Conservation (phyloP, 2,329 filamentous ascomycete genomes). For the Penicillium vulpinum region DNA sequence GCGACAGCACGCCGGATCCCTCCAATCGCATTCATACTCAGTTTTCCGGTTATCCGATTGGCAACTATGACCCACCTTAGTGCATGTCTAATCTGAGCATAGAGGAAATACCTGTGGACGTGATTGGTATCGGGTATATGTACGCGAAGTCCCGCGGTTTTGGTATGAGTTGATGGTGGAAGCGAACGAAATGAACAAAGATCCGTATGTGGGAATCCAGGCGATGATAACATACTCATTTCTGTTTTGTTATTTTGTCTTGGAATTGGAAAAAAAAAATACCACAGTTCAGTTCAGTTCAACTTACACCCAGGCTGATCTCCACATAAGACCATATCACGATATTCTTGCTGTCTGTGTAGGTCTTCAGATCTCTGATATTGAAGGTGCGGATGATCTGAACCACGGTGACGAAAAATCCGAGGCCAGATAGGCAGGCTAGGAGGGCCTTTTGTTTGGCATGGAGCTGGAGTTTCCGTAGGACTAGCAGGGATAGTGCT, state of each 20-base stretch:
- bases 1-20: too few relatives aligned
- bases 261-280: too few relatives aligned
- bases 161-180: slow-evolving; percentile 21
- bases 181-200: slow-evolving; percentile 36
- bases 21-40: too few relatives aligned
- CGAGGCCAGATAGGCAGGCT: slow-evolving; percentile 49
- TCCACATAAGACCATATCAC: slow-evolving; percentile 53
- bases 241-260: neutral
- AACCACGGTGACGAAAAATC: slow-evolving; percentile 54
- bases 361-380: slow-evolving; percentile 47
- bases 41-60: too few relatives aligned
- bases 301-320: slow-evolving; percentile 42
- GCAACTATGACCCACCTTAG: too few relatives aligned
- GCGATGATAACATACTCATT: slow-evolving; percentile 38
- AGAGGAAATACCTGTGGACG: neutral
- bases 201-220: slow-evolving; percentile 47
- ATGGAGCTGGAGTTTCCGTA: slow-evolving; percentile 20
- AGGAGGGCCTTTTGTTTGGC: slow-evolving; percentile 36
- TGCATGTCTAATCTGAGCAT: too few relatives aligned
- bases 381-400: slow-evolving; percentile 55
- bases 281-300: neutral
- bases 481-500: slow-evolving; percentile 26
- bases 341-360: slow-evolving; percentile 46
- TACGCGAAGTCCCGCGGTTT: neutral
- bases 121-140: neutral